Conservation (phyloP, 2,329 filamentous ascomycete genomes). For the Botrytis tulipae region DNA sequence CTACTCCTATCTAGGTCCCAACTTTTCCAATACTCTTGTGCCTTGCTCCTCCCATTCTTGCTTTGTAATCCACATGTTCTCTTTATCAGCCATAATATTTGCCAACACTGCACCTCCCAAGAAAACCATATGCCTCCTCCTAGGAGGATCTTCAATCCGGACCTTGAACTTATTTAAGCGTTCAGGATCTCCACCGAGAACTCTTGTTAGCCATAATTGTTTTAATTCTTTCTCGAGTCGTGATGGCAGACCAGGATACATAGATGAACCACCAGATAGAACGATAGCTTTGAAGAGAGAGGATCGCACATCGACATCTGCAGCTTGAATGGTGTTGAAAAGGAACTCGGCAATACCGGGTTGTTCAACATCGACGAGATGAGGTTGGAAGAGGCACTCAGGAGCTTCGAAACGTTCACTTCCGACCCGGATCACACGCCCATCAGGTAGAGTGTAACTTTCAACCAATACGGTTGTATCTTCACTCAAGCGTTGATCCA, state of each 20-base stretch:
- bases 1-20: slow-evolving; percentile 70
- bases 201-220: slow-evolving; percentile 94
- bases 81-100: slow-evolving; percentile 99
- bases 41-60: slow-evolving; percentile 97
- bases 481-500: slow-evolving; percentile 94
- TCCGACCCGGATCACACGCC: slow-evolving; percentile 91
- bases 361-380: slow-evolving; percentile 95
- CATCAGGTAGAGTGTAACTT: slow-evolving; percentile 95
- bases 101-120: slow-evolving; percentile 92
- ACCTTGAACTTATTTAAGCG: slow-evolving; percentile 99
- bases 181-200: slow-evolving; percentile 88
- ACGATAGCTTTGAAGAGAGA: slow-evolving; percentile 98
- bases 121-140: slow-evolving; percentile 99
- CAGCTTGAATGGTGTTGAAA: slow-evolving; percentile 97
- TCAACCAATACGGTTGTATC: slow-evolving; percentile 97
- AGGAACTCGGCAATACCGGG: slow-evolving; percentile 95
- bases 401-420: slow-evolving; percentile 97
- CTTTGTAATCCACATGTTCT: slow-evolving; percentile 98
- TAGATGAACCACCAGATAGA: slow-evolving; percentile 93
- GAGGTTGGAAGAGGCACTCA: slow-evolving; percentile 97
- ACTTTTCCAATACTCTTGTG: slow-evolving; percentile 78
- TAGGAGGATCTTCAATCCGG: slow-evolving; percentile 93
- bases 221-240: slow-evolving; percentile 97
- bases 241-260: slow-evolving; percentile 96
- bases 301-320: slow-evolving; percentile 90